A percentile compares a stretch with the other conserved stretches of the same genome.
These are phyloP conservation scores for Phytophthora ramorum DNA, from an alignment of 352 stramenopile species.

Conservation along the genomic window DNA sequence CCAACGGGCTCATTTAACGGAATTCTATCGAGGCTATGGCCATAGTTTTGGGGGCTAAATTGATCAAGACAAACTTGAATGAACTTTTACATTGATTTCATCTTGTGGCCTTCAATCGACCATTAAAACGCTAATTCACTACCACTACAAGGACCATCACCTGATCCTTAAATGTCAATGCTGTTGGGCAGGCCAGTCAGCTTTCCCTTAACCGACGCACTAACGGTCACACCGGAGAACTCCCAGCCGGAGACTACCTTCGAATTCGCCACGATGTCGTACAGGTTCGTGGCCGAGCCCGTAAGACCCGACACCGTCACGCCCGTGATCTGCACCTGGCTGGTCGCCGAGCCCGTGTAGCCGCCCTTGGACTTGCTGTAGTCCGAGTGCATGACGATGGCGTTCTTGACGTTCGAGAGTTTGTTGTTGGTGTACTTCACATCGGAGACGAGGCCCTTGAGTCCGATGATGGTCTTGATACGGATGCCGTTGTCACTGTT, in stretches of 20 bases:
- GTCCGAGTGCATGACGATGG: too few relatives aligned
- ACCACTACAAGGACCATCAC: conserved; percentile 4
- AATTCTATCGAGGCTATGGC: too few relatives aligned
- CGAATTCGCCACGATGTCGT: conserved; percentile 26
- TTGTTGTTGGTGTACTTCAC: conserved; percentile 15
- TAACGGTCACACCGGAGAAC: conserved; percentile 35
- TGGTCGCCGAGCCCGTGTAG: too few relatives aligned
- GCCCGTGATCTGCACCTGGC: too few relatives aligned
- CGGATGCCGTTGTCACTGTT: conserved; percentile 23
- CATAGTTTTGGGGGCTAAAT: too few relatives aligned
- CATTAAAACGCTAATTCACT: background rate
- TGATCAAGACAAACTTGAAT: too few relatives aligned
- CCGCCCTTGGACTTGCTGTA: too few relatives aligned
- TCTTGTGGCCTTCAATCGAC: conserved; percentile 12
- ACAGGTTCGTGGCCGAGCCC: conserved; percentile 25
- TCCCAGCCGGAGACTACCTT: conserved; percentile 24
- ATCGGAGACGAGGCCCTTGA: conserved; percentile 23
- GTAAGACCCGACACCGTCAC: conserved; percentile 9
- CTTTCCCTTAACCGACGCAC: conserved; percentile 29
- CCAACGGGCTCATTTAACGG: too few relatives aligned
- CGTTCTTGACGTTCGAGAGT: too few relatives aligned
- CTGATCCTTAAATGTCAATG: background rate
- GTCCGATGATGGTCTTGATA: too few relatives aligned
- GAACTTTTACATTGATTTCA: conserved; percentile 11
- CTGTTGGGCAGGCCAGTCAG: conserved; percentile 10